Base-by-base conservation (phyloP, 1,139 yeast genomes). In the Magnusiomyces sp. region DNA sequence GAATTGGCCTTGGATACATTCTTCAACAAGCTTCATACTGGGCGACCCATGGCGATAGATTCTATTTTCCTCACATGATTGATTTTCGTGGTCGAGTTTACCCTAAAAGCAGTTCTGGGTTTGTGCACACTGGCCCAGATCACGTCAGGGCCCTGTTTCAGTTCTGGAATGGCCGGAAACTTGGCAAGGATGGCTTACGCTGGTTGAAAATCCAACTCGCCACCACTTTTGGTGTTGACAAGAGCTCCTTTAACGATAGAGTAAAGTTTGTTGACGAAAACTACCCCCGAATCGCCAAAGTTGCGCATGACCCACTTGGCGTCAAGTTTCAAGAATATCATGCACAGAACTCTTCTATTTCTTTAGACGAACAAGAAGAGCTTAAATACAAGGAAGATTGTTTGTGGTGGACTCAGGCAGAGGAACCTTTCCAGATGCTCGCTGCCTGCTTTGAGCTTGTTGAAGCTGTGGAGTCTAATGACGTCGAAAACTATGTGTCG, bases 61-160 rank as follows among this genome's bases (percentile, higher is more conserved):
- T 87, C 60, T 86, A 77, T 63, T 83, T 85, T 68, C 95, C 95
- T 5, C 97, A 92, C 65, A 89, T 89, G 60, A 72, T 92, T 49
- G 98, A 92, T 66, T 51, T 51, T 37, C 44, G 95, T 67, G 95
- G 95, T 5, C 77, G 95, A 64, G 90, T 95, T 1, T 87, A 87
- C 61, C 95, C 95, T 20, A 67, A 85, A 41, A 78, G 90, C 1
- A 48, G 48, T 83, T 48, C 88, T 2, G 72, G 71, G 56, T 68
- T 76, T 53, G 72, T 72, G 53, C 95, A 81, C 62, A 68, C 81
- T 59, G 83, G 84, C 51, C 76, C 76, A 57, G 88, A 81, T 62
- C 66, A 79, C 64, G 73, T 82, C n/a, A 69, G 88, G 59, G 74
- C 82, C 14, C 67, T 81, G 49, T 72, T 82, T 53, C 68, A 74